Evolutionary conservation across 2,329 filamentous ascomycete genomes (phyloP).

Genomic region (Colletotrichum sp.): DNA sequence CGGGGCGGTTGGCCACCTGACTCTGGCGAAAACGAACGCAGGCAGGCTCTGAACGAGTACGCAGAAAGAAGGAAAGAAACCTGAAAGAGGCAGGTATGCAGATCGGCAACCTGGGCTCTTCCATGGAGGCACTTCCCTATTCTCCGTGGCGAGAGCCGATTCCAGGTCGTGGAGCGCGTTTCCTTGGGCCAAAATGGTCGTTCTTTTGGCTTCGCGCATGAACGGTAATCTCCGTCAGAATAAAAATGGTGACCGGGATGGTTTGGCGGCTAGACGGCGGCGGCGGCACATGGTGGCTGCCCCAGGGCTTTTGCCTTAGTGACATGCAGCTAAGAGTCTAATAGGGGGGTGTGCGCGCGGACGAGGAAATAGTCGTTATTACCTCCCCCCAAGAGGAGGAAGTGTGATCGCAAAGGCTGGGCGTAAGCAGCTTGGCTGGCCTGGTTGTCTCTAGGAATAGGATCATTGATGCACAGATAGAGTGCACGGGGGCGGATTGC

Average conservation of each 20-base stretch:
- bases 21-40: background rate
- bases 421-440: background rate
- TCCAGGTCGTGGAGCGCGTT: background rate
- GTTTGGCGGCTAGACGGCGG: background rate
- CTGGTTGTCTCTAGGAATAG: background rate
- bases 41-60: background rate
- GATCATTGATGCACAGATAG: constrained; percentile 7
- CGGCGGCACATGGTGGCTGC: background rate
- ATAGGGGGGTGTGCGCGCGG: background rate
- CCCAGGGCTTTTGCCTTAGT: background rate
- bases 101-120: background rate
- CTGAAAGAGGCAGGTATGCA: background rate
- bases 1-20: background rate
- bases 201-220: background rate
- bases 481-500: background rate
- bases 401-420: background rate
- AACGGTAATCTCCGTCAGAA: constrained; percentile 7
- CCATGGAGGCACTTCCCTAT: background rate
- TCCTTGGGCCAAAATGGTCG: background rate
- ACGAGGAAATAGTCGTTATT: background rate
- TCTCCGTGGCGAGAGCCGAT: background rate
- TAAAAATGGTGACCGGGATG: background rate
- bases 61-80: background rate
- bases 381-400: background rate
- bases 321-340: background rate